These are phyloP conservation scores for Mangifera indica DNA, from an alignment of 345 rosid genomes.

Conservation along the genomic window DNA sequence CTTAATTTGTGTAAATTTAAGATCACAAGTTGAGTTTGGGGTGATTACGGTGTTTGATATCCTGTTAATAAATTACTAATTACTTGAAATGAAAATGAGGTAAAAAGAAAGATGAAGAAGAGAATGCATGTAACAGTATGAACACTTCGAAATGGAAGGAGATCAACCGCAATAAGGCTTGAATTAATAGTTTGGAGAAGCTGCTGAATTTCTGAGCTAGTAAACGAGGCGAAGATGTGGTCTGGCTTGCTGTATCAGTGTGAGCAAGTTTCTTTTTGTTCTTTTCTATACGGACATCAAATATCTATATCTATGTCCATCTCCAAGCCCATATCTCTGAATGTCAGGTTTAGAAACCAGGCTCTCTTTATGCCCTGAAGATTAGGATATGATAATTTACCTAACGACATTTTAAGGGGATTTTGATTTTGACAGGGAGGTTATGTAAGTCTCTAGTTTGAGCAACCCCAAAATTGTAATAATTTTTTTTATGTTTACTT, in stretches of 20 bases:
- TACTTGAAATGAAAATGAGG: slow-evolving; percentile 5
- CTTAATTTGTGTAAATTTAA: not conserved
- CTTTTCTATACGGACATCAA: not conserved
- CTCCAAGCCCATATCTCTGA: not conserved
- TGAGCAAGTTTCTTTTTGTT: slow-evolving; percentile 17
- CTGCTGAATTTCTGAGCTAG: slow-evolving; percentile 21
- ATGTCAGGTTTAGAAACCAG: slow-evolving; percentile 28
- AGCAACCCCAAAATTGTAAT: slow-evolving; percentile 14
- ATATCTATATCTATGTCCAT: too few relatives aligned
- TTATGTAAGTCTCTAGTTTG: slow-evolving; percentile 19
- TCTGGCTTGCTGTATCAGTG: slow-evolving; percentile 2
- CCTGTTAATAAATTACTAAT: slow-evolving; percentile 5
- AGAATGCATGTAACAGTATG: not conserved
- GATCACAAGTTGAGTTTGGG: slow-evolving; percentile 14
- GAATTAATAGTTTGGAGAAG: slow-evolving; percentile 13
- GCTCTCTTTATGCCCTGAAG: slow-evolving; percentile 43
- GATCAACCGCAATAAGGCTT: slow-evolving; percentile 17
- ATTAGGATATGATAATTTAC: slow-evolving; percentile 27
- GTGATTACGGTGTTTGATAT: slow-evolving; percentile 4
- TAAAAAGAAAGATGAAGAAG: not conserved
- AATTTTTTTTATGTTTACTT: too few relatives aligned
- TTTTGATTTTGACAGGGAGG: slow-evolving; percentile 34
- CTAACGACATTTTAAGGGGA: slow-evolving; percentile 21
- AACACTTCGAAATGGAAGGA: slow-evolving; percentile 14
- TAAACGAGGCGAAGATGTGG: slow-evolving; percentile 8